A percentile compares a stretch with the other conserved stretches of the same genome.
Conservation (phyloP, 1,139 yeast species). For the Kodamaea sp. region DNA sequence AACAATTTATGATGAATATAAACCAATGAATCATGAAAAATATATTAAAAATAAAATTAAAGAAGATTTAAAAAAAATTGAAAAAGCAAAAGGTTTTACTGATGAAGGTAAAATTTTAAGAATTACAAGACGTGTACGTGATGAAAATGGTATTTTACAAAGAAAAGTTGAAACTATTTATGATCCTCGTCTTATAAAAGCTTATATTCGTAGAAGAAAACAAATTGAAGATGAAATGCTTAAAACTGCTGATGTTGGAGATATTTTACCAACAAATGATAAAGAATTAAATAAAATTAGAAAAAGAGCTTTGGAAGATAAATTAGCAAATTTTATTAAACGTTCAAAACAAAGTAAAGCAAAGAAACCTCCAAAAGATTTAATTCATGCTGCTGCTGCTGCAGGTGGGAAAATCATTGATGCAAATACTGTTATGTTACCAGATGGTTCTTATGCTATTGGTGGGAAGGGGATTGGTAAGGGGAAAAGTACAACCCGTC, state of each 20-base stretch:
- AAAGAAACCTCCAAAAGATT: slow-evolving; percentile 34
- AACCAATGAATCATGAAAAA: slow-evolving; percentile 36
- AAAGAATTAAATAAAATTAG: slow-evolving; percentile 79
- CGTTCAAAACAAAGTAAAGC: slow-evolving; percentile 49
- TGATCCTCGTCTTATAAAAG: slow-evolving; percentile 84
- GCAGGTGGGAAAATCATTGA: slow-evolving; percentile 42
- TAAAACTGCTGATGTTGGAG: slow-evolving; percentile 56
- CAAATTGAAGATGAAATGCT: slow-evolving; percentile 67
- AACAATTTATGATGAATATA: slow-evolving; percentile 37
- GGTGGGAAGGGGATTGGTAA: slow-evolving; percentile 68
- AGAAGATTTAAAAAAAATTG: slow-evolving; percentile 35
- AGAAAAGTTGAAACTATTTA: slow-evolving; percentile 73
- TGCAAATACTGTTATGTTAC: slow-evolving; percentile 43
- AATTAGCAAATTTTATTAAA: slow-evolving; percentile 78
- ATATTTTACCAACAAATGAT: slow-evolving; percentile 76
- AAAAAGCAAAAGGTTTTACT: slow-evolving; percentile 23
- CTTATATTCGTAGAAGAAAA: slow-evolving; percentile 78
- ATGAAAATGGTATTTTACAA: slow-evolving; percentile 82
- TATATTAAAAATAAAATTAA: slow-evolving; percentile 30
- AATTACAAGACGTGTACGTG: slow-evolving; percentile 77
- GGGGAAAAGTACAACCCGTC: slow-evolving; percentile 75
- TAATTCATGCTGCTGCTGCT: slow-evolving; percentile 47
- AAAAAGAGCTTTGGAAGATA: slow-evolving; percentile 76
- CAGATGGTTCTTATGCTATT: slow-evolving; percentile 46
- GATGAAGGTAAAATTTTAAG: slow-evolving; percentile 48